Percentiles rank a stretch among this genome's conserved stretches.
These are phyloP conservation scores for Protomyces inundatus DNA, from an alignment of 1,139 yeast genomes.

Conservation along the genomic window DNA sequence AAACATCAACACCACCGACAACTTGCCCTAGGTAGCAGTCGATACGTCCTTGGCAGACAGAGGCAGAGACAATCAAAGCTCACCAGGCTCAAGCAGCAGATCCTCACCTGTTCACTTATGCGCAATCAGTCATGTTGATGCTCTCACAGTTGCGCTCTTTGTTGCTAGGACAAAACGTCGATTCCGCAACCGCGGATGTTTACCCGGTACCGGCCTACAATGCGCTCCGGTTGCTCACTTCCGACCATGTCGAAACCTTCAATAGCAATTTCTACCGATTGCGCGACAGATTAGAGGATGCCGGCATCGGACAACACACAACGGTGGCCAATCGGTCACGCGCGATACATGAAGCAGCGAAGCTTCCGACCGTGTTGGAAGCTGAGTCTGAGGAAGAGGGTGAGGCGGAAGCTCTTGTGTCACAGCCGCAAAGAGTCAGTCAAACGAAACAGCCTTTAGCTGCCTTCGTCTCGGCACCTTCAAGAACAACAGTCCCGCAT, in stretches of 20 bases:
- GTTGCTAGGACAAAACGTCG: neutral
- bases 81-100: too few species aligned
- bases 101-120: neutral
- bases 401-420: neutral
- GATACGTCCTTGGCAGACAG: too few species aligned
- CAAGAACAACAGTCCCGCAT: neutral
- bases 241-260: conserved; percentile 21
- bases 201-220: conserved; percentile 9
- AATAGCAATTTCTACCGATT: conserved; percentile 10
- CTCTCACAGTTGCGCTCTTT: neutral
- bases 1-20: too few species aligned
- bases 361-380: neutral
- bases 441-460: too few species aligned
- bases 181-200: neutral
- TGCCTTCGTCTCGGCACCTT: neutral
- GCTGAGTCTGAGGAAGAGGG: conserved; percentile 7
- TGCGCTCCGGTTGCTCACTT: conserved; percentile 4
- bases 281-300: neutral
- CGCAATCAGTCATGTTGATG: neutral
- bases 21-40: too few species aligned
- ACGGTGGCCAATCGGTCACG: neutral
- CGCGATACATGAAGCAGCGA: neutral
- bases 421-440: too few species aligned
- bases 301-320: neutral
- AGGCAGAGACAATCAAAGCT: too few species aligned